Conservation (phyloP, 208 protist genomes). For the Trypanosoma boissoni region DNA sequence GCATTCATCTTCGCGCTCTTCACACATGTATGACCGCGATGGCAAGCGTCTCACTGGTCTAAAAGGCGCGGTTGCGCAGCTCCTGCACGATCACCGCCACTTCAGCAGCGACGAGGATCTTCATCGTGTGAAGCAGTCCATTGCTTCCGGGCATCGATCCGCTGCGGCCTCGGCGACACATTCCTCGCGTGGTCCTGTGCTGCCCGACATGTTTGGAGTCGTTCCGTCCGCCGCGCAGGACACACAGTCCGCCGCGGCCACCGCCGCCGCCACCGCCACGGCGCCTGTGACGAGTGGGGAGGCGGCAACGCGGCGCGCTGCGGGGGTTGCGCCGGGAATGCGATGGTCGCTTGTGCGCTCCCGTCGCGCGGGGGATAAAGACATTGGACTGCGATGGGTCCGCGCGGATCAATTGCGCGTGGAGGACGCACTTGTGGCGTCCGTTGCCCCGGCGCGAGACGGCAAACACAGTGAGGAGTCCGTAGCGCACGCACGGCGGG, state of each 20-base stretch:
- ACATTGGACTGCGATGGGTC: conserved; percentile 18
- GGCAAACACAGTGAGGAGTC: too few relatives aligned
- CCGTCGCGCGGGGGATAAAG: conserved; percentile 1
- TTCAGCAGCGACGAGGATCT: conserved; percentile 22
- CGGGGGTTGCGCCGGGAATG: conserved; percentile 12
- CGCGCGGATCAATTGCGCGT: conserved; percentile 15
- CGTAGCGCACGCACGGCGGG: not conserved
- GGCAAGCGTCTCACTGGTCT: conserved; percentile 13
- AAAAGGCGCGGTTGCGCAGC: conserved; percentile 14
- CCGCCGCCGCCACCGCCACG: too few relatives aligned
- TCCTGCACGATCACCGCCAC: conserved; percentile 21
- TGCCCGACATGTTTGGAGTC: conserved; percentile 35
- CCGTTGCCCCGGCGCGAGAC: too few relatives aligned
- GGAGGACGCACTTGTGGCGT: conserved; percentile 13
- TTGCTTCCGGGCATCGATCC: conserved; percentile 2
- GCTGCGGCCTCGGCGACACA: not conserved
- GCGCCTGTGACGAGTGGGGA: too few relatives aligned
- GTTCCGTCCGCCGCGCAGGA: not conserved
- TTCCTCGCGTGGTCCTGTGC: not conserved
- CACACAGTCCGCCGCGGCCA: not conserved
- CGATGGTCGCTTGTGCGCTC: conserved; percentile 27
- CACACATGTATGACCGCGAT: conserved; percentile 24
- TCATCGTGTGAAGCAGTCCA: conserved; percentile 15
- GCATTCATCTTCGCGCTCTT: conserved; percentile 4
- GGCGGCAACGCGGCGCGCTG: not conserved